Percentiles rank a stretch among this genome's conserved stretches.
Evolutionary conservation across 2,329 filamentous ascomycete genomes (phyloP).

Genomic region (Westerdykella ornata): DNA sequence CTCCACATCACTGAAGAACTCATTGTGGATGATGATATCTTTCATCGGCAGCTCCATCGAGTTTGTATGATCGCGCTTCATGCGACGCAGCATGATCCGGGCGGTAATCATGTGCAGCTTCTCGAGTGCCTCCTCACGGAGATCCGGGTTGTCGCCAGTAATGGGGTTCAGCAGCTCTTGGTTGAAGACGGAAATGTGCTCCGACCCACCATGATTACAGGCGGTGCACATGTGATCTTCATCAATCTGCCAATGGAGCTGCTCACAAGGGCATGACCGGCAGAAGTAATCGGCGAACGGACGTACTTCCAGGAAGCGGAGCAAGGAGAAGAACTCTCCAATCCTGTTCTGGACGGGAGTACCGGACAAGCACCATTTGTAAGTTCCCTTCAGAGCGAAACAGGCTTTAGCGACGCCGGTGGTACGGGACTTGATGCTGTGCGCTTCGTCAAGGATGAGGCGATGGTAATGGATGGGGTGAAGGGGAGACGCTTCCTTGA

Average conservation of each 20-base stretch:
- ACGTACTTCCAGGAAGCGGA: constrained; percentile 81
- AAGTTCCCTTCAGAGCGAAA: constrained; percentile 78
- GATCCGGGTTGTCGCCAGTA: constrained; percentile 42
- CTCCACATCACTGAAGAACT: constrained; percentile 95
- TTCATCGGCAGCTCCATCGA: constrained; percentile 97
- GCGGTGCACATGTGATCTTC: constrained; percentile 61
- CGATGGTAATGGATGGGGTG: constrained; percentile 85
- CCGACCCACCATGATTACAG: constrained; percentile 61
- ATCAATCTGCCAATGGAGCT: constrained; percentile 76
- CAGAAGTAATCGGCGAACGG: constrained; percentile 95
- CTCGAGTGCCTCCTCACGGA: constrained; percentile 63
- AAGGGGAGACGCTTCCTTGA: constrained; percentile 70
- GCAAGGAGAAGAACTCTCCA: constrained; percentile 89
- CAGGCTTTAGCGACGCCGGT: constrained; percentile 93
- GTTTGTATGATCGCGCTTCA: constrained; percentile 89
- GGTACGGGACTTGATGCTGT: constrained; percentile 85
- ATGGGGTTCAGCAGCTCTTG: constrained; percentile 86
- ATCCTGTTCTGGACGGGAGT: constrained; percentile 96
- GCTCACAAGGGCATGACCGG: constrained; percentile 73
- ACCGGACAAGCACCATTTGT: constrained; percentile 93
- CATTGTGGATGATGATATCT: constrained; percentile 82
- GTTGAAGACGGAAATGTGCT: constrained; percentile 79
- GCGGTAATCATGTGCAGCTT: constrained; percentile 87
- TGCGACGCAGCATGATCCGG: constrained; percentile 88
- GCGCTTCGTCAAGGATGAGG: constrained; percentile 88